Percentiles rank a stretch among this genome's conserved stretches.
phyloP scores from a whole-genome alignment of 2,329 filamentous ascomycete genomes.

The Knufia petricola region DNA sequence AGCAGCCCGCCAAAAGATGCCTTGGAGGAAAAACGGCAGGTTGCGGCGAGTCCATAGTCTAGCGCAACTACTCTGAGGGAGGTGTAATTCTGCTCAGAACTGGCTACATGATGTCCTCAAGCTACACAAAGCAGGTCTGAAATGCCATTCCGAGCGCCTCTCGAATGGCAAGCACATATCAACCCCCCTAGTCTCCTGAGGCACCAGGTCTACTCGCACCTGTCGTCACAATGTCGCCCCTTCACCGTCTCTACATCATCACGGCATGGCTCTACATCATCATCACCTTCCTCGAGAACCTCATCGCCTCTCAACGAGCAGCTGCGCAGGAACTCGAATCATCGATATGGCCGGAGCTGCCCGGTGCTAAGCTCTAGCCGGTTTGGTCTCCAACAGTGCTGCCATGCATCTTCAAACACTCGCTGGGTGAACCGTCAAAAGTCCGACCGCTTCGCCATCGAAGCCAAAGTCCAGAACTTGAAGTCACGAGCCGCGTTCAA shows the following conservation, averaged over 20 bases:
- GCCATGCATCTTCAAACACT: conserved; percentile 48
- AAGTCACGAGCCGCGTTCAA: conserved; percentile 94
- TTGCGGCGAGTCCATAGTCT: no score
- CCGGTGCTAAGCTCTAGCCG: background rate
- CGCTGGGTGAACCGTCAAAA: conserved; percentile 76
- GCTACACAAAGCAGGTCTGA: background rate
- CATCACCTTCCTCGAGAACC: conserved; percentile 19
- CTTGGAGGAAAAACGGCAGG: no score
- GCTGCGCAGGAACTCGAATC: conserved; percentile 11
- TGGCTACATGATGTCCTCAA: no score
- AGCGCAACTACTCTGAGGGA: no score
- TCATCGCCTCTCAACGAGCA: conserved; percentile 11
- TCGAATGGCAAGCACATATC: background rate
- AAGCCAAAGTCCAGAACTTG: conserved; percentile 67
- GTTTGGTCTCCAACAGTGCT: conserved; percentile 3
- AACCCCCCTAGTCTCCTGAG: background rate
- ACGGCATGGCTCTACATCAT: conserved; percentile 22
- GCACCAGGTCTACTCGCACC: background rate
- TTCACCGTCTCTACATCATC: conserved; percentile 21
- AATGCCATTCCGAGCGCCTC: background rate
- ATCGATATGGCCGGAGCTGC: conserved; percentile 9
- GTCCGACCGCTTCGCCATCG: conserved; percentile 60
- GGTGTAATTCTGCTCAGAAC: no score
- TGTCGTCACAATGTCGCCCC: conserved; percentile 15
- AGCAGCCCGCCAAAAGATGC: no score